Evolutionary conservation across 2,329 filamentous ascomycete species (phyloP), one percentile per base, ranked within the genome.

Genomic region (Paramyrothecium roridum): DNA sequence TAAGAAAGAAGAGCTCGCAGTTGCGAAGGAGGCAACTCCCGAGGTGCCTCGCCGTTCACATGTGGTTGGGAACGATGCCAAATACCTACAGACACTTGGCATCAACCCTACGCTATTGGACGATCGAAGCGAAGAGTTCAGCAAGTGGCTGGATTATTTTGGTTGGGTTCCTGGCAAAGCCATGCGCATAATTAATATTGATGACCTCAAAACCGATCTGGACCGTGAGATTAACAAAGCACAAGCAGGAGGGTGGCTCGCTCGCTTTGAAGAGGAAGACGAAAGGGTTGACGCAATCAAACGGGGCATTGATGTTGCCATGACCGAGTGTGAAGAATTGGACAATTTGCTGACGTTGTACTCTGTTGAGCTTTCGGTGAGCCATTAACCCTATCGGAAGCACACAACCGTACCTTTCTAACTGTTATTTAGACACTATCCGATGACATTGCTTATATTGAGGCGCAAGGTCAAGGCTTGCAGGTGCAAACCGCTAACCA

Each of bases 401-500:
- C 20, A 12, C 17, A n/a, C 16, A 43, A 33, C 54, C 19, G 56
- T 16, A 50, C 20, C 13, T 10, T 40, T 21, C 63, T 65, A 56
- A 68, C 49, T 21, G 12, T 8, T 2, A 26, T 6, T 22, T 66
- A 96, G 89, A 98, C 93, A 50, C 80, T 99, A 30, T 92, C 93
- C 55, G 93, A 98, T 51, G 95, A 99, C 65, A 96, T 99, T 63
- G 88, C 92, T 3, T 98, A 96, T 69, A 98, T 99, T 61, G 95
- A 99, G 75, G 92, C 95, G 2, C 95, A 99, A 72, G 93, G 91
- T 8, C 93, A 99, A 74, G 95, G 95, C 77, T 78, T 99, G 49
- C 95, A 99, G 67, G 93, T 99, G 8, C 95, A 98, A 73, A 93
- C 93, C 20, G 91, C 95, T 45, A 99, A 99, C 65, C 95, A 99